These are phyloP conservation scores for Rhodotorula sp. DNA, from an alignment of 1,284 basidiomycete genomes.

Conservation along the genomic window DNA sequence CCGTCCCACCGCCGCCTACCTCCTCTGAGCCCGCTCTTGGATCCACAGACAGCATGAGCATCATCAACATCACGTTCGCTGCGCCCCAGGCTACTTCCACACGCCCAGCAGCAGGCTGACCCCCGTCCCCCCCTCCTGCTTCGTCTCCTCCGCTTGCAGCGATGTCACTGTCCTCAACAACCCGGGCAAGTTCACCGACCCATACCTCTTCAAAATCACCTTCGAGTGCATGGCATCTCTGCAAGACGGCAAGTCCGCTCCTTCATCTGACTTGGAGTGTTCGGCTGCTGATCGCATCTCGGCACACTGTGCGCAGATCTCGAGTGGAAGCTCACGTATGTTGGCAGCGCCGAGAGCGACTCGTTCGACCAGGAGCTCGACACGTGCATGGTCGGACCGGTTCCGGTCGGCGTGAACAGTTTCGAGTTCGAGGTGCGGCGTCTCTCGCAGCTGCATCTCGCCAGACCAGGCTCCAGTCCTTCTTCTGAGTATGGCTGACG, in stretches of 20 bases:
- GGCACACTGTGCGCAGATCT: constrained; percentile 64
- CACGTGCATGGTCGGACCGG: constrained; percentile 73
- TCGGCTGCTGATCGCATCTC: constrained; percentile 1
- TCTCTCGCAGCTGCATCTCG: background rate
- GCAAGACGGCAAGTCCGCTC: constrained; percentile 67
- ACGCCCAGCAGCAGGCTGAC: background rate
- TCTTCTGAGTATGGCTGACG: background rate
- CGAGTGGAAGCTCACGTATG: constrained; percentile 97
- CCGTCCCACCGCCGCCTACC: background rate
- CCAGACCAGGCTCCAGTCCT: background rate
- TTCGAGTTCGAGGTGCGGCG: constrained; percentile 79
- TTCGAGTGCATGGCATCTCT: constrained; percentile 96
- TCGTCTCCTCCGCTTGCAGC: constrained; percentile 17
- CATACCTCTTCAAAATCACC: constrained; percentile 92
- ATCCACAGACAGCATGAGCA: constrained; percentile 31
- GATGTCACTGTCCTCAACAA: constrained; percentile 71
- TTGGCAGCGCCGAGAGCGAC: constrained; percentile 90
- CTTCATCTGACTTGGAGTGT: background rate
- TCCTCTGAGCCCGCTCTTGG: too few species aligned
- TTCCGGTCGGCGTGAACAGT: constrained; percentile 90
- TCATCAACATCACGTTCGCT: constrained; percentile 42
- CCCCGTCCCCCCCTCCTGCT: background rate
- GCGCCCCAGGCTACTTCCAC: background rate
- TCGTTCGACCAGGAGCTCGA: constrained; percentile 70
- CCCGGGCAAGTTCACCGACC: constrained; percentile 84